Conservation (phyloP, 1,139 yeast genomes). For the Lodderomyces pseudojiufengensis region DNA sequence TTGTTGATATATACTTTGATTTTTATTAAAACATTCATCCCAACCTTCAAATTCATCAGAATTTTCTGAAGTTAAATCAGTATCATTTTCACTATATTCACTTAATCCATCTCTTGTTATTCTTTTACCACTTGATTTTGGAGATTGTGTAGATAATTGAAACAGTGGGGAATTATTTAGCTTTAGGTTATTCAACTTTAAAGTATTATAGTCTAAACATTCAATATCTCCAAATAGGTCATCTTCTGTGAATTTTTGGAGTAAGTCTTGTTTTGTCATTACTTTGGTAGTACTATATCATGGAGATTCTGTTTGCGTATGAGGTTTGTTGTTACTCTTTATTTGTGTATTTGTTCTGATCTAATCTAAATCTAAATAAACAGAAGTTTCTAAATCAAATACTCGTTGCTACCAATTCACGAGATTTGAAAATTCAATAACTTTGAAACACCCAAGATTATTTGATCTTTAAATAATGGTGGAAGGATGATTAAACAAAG, state of each 20-base stretch:
- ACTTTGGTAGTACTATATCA: slow-evolving; percentile 1
- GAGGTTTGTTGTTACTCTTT: background rate
- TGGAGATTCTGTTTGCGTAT: background rate
- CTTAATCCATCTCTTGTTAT: slow-evolving; percentile 21
- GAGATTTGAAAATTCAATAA: slow-evolving; percentile 3
- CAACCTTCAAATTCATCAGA: slow-evolving; percentile 41
- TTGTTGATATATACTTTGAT: slow-evolving; percentile 31
- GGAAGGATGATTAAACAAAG: slow-evolving; percentile 17
- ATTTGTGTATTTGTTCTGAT: background rate
- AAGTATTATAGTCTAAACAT: slow-evolving; percentile 15
- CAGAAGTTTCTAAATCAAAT: background rate
- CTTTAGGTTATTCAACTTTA: slow-evolving; percentile 6
- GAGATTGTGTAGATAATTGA: slow-evolving; percentile 7
- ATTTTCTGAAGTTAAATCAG: slow-evolving; percentile 40
- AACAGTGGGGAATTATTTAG: slow-evolving; percentile 11
- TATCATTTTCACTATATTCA: slow-evolving; percentile 39
- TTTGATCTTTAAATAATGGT: slow-evolving; percentile 9
- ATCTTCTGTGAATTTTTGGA: slow-evolving; percentile 20
- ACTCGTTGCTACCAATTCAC: slow-evolving; percentile 1
- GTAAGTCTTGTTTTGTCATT: slow-evolving; percentile 10
- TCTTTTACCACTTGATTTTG: slow-evolving; percentile 10
- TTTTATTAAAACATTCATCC: slow-evolving; percentile 35
- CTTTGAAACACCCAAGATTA: no score
- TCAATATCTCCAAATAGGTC: slow-evolving; percentile 32
- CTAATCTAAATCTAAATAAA: background rate